phyloP scores from a whole-genome alignment of 305 asterid species.

The Solanum hybrid region DNA sequence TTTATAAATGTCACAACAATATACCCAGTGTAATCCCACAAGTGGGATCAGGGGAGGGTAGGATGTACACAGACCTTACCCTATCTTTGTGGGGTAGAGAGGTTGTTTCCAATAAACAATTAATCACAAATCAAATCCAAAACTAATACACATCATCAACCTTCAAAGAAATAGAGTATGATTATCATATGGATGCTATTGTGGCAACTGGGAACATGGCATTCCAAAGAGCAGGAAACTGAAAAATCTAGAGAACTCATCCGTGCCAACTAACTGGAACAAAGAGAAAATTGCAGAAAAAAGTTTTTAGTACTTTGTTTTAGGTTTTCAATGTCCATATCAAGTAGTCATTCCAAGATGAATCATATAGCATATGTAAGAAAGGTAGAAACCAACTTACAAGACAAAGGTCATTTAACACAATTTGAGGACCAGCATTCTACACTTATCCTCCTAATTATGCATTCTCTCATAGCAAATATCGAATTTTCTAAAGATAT shows the following conservation, averaged over 20 bases:
- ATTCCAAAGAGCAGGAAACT: neutral
- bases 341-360: neutral
- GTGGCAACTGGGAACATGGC: neutral
- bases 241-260: neutral
- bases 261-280: neutral
- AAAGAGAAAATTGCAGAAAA: neutral
- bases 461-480: neutral
- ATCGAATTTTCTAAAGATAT: neutral
- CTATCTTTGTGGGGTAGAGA: neutral
- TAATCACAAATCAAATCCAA: neutral
- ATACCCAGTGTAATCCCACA: neutral
- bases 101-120: neutral
- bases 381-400: neutral
- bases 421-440: neutral
- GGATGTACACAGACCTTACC: neutral
- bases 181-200: neutral
- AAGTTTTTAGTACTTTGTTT: neutral
- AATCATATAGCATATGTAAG: neutral
- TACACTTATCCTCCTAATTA: neutral
- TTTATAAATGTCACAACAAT: neutral
- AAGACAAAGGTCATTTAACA: neutral
- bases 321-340: neutral
- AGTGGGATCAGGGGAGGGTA: neutral
- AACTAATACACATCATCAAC: neutral
- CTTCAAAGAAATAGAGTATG: neutral